Evolutionary conservation across 164 flowering plant species (phyloP).

Genomic region (Nymphaea colorata): DNA sequence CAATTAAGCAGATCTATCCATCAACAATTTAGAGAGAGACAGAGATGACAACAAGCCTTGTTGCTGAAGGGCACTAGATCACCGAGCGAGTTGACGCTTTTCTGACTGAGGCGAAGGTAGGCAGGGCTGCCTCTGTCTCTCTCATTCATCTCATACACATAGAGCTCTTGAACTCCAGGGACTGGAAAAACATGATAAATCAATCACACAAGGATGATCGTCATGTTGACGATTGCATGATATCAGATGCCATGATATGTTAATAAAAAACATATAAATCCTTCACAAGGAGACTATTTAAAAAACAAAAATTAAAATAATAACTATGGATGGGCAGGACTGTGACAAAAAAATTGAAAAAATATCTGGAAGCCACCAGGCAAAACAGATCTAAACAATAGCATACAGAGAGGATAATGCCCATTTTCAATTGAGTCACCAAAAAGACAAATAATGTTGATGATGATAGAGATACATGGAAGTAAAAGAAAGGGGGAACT

Average conservation of each 20-base stretch:
- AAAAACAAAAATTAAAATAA: neutral
- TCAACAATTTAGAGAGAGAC: neutral
- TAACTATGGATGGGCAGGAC: too few species aligned
- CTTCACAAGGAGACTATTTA: neutral
- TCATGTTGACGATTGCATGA: neutral
- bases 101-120: conserved; percentile 40
- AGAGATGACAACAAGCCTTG: conserved; percentile 19
- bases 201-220: neutral
- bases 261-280: too few species aligned
- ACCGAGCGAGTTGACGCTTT: conserved; percentile 11
- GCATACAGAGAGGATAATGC: too few species aligned
- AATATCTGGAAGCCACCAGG: too few species aligned
- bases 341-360: too few species aligned
- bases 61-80: conserved; percentile 63
- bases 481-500: too few species aligned
- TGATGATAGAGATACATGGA: too few species aligned
- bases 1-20: neutral
- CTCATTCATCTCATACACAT: conserved; percentile 65
- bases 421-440: too few species aligned
- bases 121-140: conserved; percentile 66
- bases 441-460: too few species aligned
- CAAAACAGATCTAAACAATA: too few species aligned
- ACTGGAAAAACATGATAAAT: neutral
- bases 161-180: conserved; percentile 34
- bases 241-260: neutral